Percentiles rank a stretch among this genome's conserved stretches.
These are phyloP conservation scores for Vicia villosa DNA, from an alignment of 306 rosid species.

Conservation along the genomic window DNA sequence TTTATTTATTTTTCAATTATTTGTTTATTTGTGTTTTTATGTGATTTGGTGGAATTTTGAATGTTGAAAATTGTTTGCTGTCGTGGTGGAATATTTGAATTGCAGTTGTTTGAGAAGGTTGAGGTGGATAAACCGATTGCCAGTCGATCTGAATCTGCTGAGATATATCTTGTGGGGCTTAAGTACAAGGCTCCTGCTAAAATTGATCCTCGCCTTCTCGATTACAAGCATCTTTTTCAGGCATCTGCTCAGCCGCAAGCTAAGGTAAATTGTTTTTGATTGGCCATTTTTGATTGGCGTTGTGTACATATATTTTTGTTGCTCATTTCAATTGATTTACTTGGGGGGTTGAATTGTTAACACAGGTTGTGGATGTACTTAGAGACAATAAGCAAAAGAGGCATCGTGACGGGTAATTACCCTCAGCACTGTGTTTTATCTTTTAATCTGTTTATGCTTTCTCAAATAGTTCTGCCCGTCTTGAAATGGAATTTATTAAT, in stretches of 20 bases:
- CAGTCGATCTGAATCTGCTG: slow-evolving; percentile 94
- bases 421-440: neutral
- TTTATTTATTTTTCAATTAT: neutral
- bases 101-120: slow-evolving; percentile 91
- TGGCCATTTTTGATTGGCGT: neutral
- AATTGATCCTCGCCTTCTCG: slow-evolving; percentile 96
- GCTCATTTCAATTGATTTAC: neutral
- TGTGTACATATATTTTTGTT: neutral
- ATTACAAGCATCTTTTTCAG: slow-evolving; percentile 79
- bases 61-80: neutral
- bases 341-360: slow-evolving; percentile 19
- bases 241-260: slow-evolving; percentile 69
- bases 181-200: slow-evolving; percentile 90
- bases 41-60: neutral
- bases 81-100: slow-evolving; percentile 3
- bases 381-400: slow-evolving; percentile 86
- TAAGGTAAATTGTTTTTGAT: slow-evolving; percentile 54
- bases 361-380: slow-evolving; percentile 88
- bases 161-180: slow-evolving; percentile 81
- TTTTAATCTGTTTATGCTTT: neutral
- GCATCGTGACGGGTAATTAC: slow-evolving; percentile 89
- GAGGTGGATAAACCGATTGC: slow-evolving; percentile 90
- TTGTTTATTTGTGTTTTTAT: neutral
- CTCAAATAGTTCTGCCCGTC: neutral
- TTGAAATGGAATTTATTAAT: neutral